Evolutionary conservation across 139 green algal genomes (phyloP).

Genomic region (Auxenochlorella protothecoides): DNA sequence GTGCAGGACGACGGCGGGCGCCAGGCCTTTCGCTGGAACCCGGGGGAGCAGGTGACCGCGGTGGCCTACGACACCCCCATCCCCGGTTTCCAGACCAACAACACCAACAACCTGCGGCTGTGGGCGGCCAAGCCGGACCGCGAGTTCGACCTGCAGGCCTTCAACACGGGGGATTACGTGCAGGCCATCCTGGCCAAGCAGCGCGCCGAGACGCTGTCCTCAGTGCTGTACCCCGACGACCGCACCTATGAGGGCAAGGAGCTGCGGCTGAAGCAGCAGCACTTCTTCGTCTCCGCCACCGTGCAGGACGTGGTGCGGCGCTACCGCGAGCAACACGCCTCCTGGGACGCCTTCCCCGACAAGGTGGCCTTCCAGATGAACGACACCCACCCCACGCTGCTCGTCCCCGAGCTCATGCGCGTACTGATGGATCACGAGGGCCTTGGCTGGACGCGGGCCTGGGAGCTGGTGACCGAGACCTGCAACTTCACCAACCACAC

Average conservation of each 20-base stretch:
- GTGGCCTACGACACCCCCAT: conserved; percentile 98
- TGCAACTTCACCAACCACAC: conserved; percentile 99
- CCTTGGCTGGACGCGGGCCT: conserved; percentile 87
- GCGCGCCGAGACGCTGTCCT: conserved; percentile 88
- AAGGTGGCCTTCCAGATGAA: conserved; percentile 96
- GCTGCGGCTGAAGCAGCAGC: conserved; percentile 98
- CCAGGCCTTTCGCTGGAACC: conserved; percentile 89
- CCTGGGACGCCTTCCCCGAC: conserved; percentile 62
- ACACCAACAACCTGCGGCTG: conserved; percentile 96
- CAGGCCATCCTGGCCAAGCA: conserved; percentile 92
- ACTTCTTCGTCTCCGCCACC: conserved; percentile 96
- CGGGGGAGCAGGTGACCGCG: conserved; percentile 84
- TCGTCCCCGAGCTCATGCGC: conserved; percentile 94
- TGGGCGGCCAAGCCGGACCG: conserved; percentile 86
- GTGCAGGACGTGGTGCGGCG: conserved; percentile 85
- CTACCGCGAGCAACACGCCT: conserved; percentile 59
- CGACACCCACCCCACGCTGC: conserved; percentile 91
- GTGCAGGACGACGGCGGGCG: conserved; percentile 57
- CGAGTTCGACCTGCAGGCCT: conserved; percentile 96
- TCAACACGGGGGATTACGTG: conserved; percentile 91
- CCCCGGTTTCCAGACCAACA: conserved; percentile 91
- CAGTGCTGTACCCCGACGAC: conserved; percentile 97
- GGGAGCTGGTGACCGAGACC: conserved; percentile 70
- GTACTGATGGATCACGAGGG: conserved; percentile 91
- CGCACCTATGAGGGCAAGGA: conserved; percentile 93